Conservation (phyloP, 1,284 basidiomycete genomes). For the Laetiporus sulphureus region DNA sequence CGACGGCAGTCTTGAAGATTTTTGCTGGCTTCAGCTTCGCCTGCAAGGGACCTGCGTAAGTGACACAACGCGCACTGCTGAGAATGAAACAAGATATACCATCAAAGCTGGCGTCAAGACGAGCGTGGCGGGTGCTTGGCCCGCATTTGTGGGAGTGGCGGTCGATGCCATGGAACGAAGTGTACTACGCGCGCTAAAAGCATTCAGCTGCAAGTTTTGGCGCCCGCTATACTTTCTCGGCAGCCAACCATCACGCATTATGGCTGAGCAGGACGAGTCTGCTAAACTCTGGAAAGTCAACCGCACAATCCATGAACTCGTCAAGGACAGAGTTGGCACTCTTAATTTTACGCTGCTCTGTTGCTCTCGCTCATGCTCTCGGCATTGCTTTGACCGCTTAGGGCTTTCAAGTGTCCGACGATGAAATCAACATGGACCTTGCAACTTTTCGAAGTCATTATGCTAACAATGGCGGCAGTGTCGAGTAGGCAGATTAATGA, state of each 20-base stretch:
- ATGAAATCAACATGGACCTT: conserved; percentile 86
- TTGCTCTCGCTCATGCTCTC: conserved; percentile 4
- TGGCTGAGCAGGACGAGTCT: conserved; percentile 68
- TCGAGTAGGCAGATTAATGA: conserved; percentile 46
- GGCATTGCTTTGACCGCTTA: conserved; percentile 25
- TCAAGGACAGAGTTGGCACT: conserved; percentile 72
- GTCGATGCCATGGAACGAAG: conserved; percentile 17
- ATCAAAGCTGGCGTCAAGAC: conserved; percentile 24
- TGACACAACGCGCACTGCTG: too few relatives aligned
- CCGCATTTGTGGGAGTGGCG: conserved; percentile 12
- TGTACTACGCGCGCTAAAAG: neutral
- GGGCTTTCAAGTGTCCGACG: conserved; percentile 87
- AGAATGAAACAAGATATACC: too few relatives aligned
- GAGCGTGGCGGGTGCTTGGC: conserved; percentile 13
- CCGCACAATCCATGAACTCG: conserved; percentile 94
- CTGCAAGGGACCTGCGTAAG: too few relatives aligned
- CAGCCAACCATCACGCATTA: conserved; percentile 24
- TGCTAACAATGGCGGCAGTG: conserved; percentile 51
- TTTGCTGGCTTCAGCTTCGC: conserved; percentile 80
- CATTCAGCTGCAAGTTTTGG: conserved; percentile 26
- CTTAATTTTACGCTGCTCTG: neutral
- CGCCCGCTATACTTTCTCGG: conserved; percentile 15
- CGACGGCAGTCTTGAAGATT: conserved; percentile 79
- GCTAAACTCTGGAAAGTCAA: conserved; percentile 95
- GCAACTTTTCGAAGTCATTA: conserved; percentile 65